These are phyloP conservation scores for Pythium phragmitis DNA, from an alignment of 352 stramenopile genomes.

Conservation along the genomic window DNA sequence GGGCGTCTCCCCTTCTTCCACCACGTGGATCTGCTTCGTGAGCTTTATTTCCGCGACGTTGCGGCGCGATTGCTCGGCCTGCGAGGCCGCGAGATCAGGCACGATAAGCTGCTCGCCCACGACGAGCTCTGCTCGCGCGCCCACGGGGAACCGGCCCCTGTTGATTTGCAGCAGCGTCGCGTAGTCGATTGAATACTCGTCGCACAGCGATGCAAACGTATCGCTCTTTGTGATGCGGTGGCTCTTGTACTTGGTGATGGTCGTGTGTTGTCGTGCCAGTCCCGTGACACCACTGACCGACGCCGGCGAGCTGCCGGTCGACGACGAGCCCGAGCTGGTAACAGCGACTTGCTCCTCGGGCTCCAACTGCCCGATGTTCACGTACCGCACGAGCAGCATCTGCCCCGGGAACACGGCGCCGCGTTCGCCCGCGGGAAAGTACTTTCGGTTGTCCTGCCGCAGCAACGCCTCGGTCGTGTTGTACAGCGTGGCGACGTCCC, in stretches of 20 bases:
- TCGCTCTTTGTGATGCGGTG: constrained; percentile 51
- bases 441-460: constrained; percentile 76
- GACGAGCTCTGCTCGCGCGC: constrained; percentile 58
- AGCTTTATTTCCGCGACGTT: constrained; percentile 82
- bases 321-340: background rate
- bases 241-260: constrained; percentile 69
- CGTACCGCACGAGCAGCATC: constrained; percentile 72
- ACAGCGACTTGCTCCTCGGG: constrained; percentile 22
- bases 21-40: constrained; percentile 85
- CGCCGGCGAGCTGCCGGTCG: background rate
- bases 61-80: constrained; percentile 50
- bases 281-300: constrained; percentile 21
- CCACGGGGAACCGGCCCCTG: constrained; percentile 63
- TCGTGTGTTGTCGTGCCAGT: constrained; percentile 33
- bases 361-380: constrained; percentile 78
- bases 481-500: constrained; percentile 69
- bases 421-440: constrained; percentile 76
- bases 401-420: constrained; percentile 64
- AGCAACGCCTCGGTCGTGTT: constrained; percentile 82
- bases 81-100: constrained; percentile 54
- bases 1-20: constrained; percentile 73
- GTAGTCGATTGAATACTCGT: constrained; percentile 67
- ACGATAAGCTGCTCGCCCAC: constrained; percentile 73
- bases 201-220: constrained; percentile 75
- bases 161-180: constrained; percentile 76